Base-by-base conservation (phyloP, 495 filamentous ascomycete species). In the Trypethelium eluteriae region DNA sequence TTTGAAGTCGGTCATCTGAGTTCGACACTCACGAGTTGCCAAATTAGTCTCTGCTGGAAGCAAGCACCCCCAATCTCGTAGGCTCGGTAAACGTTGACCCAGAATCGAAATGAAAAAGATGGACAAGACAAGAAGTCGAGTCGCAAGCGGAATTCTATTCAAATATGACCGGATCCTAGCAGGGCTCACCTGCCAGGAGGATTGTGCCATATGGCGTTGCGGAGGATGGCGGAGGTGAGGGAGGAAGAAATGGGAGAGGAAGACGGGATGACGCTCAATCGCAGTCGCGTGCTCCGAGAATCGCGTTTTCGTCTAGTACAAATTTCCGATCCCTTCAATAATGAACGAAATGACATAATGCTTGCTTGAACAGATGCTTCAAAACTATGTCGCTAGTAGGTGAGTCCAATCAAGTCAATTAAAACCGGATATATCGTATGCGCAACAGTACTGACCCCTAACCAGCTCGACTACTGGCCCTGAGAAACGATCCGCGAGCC, bases 91-190 rank as follows among this genome's bases (percentile, higher is more conserved):
- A 36, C 53, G 53, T 10, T 35, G 32, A 35, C 74, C 68, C 10
- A 92, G 70, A 39, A 85, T 81, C 14, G 88, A 75, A 5, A 90
- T 66, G 84, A 87, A 93, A 63, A 91, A 86, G 34, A 79, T 78
- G 14, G 87, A 67, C 65, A 86, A 66, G 10, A 96, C 70, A 12
- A 90, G 82, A n/a, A 84, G 77, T 38, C 92, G 88, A 39, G 94
- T 96, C 71, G 92, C 89, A 2, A 97, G 80, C 56, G 94, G 94
- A n/a, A 98, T 79, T 7, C 92, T 88, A 66, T 90, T 79, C 69
- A 96, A 68, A 75, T 96, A 97, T 16, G 86, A 85, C 61, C 79
- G 72, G 67, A 79, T 65, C 36, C 80, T 71, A 7, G 69, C 62
- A 0, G 75, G 74, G 62, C 76, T 77, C 64, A 77, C 73, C 62